Base-by-base conservation (phyloP, 1,139 yeast species). In the Diutina catenulata region DNA sequence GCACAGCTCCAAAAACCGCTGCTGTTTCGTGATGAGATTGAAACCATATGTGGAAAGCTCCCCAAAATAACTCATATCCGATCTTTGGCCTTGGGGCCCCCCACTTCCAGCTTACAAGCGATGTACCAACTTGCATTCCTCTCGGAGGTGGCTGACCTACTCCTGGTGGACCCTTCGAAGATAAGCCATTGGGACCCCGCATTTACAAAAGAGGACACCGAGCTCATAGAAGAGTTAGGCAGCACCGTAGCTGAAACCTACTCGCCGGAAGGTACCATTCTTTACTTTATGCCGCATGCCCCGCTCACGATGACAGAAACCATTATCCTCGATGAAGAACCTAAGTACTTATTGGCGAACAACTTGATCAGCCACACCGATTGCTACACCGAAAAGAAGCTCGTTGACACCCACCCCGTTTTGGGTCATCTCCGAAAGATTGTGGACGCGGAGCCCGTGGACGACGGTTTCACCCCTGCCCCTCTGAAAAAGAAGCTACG, bases 31-130 rank as follows among this genome's bases (percentile, higher is more conserved):
- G 35, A 31, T 9, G 13, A 24, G 4, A n/a, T 13, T 2, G 35
- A 10, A n/a, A 18, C 25, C 13, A 27, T 11, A 13, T 15, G 13
- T 20, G 18, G 5, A 10, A 31, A 20, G 10, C 21, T 31, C 25
- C n/a, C n/a, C n/a, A n/a, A n/a, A n/a, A n/a, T n/a, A n/a, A 31
- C 35, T n/a, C 35, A 31, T 13, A 31, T 31, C 10, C 15, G 35
- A 20, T 21, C 25, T 31, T 25, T 31, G 3, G 35, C 35, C 7
- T 25, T 31, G 6, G 35, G 35, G 3, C 35, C n/a, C 15, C 35
- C 35, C 15, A 31, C 35, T 5, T 16, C 15, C 9, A 18, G 13
- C 9, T 31, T 31, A 14, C 35, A 31, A 21, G 35, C 35, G 6
- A n/a, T 11, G 7, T 31, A 31, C 21, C 35, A 31, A 21, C 18